These are phyloP conservation scores for Globisporangium solare DNA, from an alignment of 352 stramenopile genomes.

Conservation along the genomic window DNA sequence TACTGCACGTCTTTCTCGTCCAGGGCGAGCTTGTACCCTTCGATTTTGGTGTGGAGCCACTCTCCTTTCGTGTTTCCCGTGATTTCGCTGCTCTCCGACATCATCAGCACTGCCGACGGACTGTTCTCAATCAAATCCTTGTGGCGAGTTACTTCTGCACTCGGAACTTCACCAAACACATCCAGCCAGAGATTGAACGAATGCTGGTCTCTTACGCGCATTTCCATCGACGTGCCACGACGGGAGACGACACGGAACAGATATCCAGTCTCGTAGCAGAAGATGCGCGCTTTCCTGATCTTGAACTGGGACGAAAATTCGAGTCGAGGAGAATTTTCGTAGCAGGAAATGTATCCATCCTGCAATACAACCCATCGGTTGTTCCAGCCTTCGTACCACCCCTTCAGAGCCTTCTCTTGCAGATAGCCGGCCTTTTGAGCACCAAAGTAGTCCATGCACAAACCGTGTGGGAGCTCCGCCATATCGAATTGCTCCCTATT, in stretches of 20 bases:
- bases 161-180: constrained; percentile 51
- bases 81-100: constrained; percentile 30
- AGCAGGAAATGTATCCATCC: constrained; percentile 67
- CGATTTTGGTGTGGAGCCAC: constrained; percentile 80
- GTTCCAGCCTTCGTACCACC: constrained; percentile 82
- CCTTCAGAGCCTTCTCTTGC: constrained; percentile 67
- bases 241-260: constrained; percentile 74
- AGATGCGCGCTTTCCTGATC: constrained; percentile 56
- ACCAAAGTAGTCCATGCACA: constrained; percentile 77
- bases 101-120: constrained; percentile 70
- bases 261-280: constrained; percentile 70
- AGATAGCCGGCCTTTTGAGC: constrained; percentile 67
- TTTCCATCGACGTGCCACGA: constrained; percentile 65
- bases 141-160: constrained; percentile 54
- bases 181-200: constrained; percentile 76
- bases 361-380: constrained; percentile 82
- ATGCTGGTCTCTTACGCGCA: constrained; percentile 71
- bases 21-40: constrained; percentile 58
- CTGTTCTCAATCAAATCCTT: constrained; percentile 80
- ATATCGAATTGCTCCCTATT: constrained; percentile 21
- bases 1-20: constrained; percentile 74
- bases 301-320: constrained; percentile 73
- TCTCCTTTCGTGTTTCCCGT: constrained; percentile 25
- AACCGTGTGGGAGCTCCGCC: constrained; percentile 51
- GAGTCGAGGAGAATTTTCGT: constrained; percentile 73